Evolutionary conservation across 2,329 filamentous ascomycete genomes (phyloP), one percentile per base, ranked within the genome.

Genomic region (Aspergillus brunneoviolaceus): DNA sequence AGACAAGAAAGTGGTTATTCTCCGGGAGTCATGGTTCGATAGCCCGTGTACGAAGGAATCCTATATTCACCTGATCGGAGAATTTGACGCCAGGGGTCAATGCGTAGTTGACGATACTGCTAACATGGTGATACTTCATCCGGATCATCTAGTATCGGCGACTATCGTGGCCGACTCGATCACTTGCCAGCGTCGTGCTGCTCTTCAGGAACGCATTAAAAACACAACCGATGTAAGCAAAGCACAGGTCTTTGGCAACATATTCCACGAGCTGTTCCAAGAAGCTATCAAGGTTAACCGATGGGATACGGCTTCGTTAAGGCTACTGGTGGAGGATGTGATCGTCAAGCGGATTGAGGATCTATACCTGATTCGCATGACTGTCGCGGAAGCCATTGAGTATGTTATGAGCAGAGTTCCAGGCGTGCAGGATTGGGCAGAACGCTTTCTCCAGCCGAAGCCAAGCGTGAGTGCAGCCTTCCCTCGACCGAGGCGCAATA

Each of bases 151-250:
- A 35, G 89, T 99, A 56, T 98, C 95, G 2, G 90, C 95, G 2
- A 98, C 95, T 0, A 92, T 96, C 5, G 90, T 99, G 49, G 93
- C 92, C n/a, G 95, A 99, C 75, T 96, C 95, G 0, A 96, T 98
- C 73, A 89, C 88, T 25, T 99, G 95, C 72, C 88, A 90, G 72
- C 89, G 95, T 19, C 89, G 94, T 64, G 92, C 95, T 31, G 94
- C 98, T 1, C 84, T 99, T 27, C 93, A 98, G 74, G 94, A 99
- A 74, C 89, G 95, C 33, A 89, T 99, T 68, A 98, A 98, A 76
- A 91, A 92, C 9, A 94, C 92, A 0, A 89, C 88, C 69, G 90
- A 92, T 65, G 84, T 91, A 2, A 91, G 87, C 49, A 85, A 90
- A 35, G 87, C 93, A 1, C 87, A 96, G 68, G 87, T 98, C 0